Evolutionary conservation across 768 basidiomycete species (phyloP).

Genomic region (Collybia nuda): DNA sequence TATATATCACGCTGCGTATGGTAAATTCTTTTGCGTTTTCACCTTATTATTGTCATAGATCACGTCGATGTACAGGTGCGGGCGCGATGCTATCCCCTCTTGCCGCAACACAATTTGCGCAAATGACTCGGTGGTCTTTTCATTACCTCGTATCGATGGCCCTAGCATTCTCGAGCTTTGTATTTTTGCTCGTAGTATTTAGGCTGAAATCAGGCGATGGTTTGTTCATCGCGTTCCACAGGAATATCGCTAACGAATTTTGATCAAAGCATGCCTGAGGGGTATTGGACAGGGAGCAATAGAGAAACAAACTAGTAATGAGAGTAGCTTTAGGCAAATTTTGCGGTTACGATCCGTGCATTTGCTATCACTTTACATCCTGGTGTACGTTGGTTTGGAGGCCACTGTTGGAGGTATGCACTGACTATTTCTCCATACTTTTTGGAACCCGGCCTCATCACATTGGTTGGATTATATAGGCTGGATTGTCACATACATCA

Average conservation of each 20-base stretch:
- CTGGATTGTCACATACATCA: conserved; percentile 69
- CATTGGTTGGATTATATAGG: conserved; percentile 30
- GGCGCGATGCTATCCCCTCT: conserved; percentile 73
- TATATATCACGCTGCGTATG: conserved; percentile 64
- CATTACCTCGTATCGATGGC: conserved; percentile 74
- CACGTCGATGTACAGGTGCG: conserved; percentile 37
- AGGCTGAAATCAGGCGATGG: conserved; percentile 71
- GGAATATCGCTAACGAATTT: not conserved
- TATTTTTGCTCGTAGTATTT: conserved; percentile 57
- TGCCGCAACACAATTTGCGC: conserved; percentile 78
- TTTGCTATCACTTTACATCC: conserved; percentile 58
- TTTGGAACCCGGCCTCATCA: not conserved
- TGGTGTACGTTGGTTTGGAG: conserved; percentile 71
- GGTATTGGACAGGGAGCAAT: conserved; percentile 43
- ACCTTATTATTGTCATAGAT: not conserved
- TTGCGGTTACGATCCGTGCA: conserved; percentile 53
- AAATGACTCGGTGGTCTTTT: conserved; percentile 66
- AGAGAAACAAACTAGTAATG: conserved; percentile 29
- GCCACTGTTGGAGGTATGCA: conserved; percentile 50
- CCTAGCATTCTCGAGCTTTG: conserved; percentile 54
- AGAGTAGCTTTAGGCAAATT: conserved; percentile 49
- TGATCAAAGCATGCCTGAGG: conserved; percentile 41
- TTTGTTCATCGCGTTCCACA: conserved; percentile 18
- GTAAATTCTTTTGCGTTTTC: conserved; percentile 21
- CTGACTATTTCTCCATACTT: not conserved